A percentile compares a stretch with the other conserved stretches of the same genome.
Conservation (phyloP, 2,329 filamentous ascomycete genomes). For the Colletotrichum sp. region DNA sequence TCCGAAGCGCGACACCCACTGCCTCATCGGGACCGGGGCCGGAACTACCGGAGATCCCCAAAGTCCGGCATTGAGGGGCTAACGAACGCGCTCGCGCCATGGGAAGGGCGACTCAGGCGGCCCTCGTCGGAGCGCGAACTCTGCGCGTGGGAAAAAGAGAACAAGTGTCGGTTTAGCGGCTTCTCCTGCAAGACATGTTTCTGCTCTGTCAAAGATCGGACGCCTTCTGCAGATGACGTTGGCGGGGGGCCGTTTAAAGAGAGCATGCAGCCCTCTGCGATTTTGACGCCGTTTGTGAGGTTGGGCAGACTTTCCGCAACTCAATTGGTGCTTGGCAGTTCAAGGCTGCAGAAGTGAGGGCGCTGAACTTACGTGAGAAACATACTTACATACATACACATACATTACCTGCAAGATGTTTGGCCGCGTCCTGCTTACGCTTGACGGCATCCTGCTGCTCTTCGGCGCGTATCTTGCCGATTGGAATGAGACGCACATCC, state of each 20-base stretch:
- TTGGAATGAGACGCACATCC: constrained; percentile 44
- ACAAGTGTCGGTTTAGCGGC: not conserved
- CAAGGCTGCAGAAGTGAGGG: not conserved
- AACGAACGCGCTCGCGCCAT: not conserved
- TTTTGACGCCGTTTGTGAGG: not conserved
- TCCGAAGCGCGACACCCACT: not conserved
- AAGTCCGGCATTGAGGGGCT: not conserved
- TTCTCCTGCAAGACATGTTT: not conserved
- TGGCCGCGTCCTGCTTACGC: constrained; percentile 44
- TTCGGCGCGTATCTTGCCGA: constrained; percentile 42
- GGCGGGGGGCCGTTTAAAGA: not conserved
- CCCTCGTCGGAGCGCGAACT: not conserved
- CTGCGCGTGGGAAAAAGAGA: not conserved
- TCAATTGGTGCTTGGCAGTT: not conserved
- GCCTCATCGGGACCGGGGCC: not conserved
- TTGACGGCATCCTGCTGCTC: constrained; percentile 40
- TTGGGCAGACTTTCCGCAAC: not conserved
- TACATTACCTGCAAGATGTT: constrained; percentile 26
- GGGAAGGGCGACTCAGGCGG: not conserved
- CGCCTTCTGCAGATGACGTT: not conserved
- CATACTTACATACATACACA: not conserved
- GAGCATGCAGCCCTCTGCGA: not conserved
- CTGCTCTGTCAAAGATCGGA: not conserved
- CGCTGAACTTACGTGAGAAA: not conserved
- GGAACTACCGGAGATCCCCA: constrained; percentile 12